Evolutionary conservation across 31 red algal species (phyloP).

Genomic region (Asparagopsis taxiformis): DNA sequence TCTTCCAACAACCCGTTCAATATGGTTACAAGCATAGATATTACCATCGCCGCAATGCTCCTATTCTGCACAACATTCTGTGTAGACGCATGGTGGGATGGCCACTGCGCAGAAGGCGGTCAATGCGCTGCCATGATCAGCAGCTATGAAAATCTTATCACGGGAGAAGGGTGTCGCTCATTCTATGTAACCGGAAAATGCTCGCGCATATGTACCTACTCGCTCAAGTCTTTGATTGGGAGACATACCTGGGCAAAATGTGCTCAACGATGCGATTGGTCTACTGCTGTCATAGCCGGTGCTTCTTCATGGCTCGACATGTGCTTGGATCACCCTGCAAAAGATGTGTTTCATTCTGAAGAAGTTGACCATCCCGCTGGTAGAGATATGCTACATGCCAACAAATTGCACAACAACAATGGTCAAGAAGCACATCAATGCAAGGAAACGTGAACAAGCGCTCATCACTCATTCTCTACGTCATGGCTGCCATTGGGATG

Average conservation of each 20-base stretch:
- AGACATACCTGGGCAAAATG: conserved; percentile 40
- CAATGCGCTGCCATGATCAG: conserved; percentile 48
- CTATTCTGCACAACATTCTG: too few species aligned
- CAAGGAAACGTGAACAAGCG: too few species aligned
- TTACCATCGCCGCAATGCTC: too few species aligned
- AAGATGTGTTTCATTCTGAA: conserved; percentile 20
- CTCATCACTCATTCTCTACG: too few species aligned
- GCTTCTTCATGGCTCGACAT: conserved; percentile 48
- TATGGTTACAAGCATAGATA: too few species aligned
- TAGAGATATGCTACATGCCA: neutral
- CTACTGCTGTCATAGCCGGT: conserved; percentile 17
- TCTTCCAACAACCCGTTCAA: too few species aligned
- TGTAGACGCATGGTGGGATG: conserved; percentile 13
- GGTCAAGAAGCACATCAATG: too few species aligned
- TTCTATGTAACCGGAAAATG: conserved; percentile 59
- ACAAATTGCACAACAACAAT: too few species aligned
- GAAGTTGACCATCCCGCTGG: neutral
- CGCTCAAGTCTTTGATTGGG: conserved; percentile 39
- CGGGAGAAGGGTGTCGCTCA: conserved; percentile 42
- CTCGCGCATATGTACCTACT: conserved; percentile 46
- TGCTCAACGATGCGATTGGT: conserved; percentile 53
- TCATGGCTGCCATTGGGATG: too few species aligned
- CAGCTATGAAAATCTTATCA: conserved; percentile 29
- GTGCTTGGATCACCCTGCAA: conserved; percentile 33
- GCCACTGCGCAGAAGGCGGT: conserved; percentile 31